A percentile compares a stretch with the other conserved stretches of the same genome.
phyloP scores from a whole-genome alignment of 345 rosid genomes.

The Salix arbutifolia region DNA sequence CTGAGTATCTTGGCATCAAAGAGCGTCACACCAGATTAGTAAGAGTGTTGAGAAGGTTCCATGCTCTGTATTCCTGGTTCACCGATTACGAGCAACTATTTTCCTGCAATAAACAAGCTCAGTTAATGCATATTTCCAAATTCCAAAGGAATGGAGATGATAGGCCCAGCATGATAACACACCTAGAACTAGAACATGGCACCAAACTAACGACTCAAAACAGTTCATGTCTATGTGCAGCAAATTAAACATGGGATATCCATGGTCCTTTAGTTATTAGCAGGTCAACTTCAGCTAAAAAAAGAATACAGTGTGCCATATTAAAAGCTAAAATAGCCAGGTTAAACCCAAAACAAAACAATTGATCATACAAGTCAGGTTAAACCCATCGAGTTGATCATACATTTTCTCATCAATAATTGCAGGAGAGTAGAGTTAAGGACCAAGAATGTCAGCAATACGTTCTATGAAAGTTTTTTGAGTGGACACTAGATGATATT shows the following conservation, averaged over 20 bases:
- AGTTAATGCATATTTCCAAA: background rate
- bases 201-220: background rate
- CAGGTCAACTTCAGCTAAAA: background rate
- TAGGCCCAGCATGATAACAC: background rate
- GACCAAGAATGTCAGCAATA: background rate
- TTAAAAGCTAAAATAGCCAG: background rate
- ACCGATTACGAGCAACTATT: background rate
- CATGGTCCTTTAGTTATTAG: background rate
- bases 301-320: background rate
- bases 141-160: background rate
- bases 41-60: background rate
- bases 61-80: background rate
- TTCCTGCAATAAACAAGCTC: background rate
- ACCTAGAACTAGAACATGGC: background rate
- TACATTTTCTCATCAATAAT: background rate
- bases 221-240: background rate
- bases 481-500: background rate
- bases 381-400: background rate
- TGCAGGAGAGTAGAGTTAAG: background rate
- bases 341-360: background rate
- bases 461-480: background rate
- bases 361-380: background rate
- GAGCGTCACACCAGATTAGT: background rate
- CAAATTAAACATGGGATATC: no score
- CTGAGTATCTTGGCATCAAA: background rate